Percentiles rank a stretch among this genome's conserved stretches.
Evolutionary conservation across 2,329 filamentous ascomycete species (phyloP).

Genomic region (Neonectria neomacrospora): DNA sequence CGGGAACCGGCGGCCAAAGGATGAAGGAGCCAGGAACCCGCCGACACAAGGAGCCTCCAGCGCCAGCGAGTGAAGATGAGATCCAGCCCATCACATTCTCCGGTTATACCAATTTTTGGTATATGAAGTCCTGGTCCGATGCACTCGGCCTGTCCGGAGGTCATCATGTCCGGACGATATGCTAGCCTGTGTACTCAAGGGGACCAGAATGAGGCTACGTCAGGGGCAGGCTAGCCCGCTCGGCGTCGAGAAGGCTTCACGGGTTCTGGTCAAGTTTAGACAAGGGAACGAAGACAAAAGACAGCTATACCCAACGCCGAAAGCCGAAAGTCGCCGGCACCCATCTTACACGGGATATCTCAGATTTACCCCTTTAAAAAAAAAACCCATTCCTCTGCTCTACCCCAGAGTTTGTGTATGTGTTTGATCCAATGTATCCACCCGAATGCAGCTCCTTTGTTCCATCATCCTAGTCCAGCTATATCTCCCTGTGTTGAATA

Average conservation of each 20-base stretch:
- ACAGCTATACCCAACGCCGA: conserved; percentile 41
- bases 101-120: background rate
- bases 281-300: conserved; percentile 17
- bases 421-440: conserved; percentile 30
- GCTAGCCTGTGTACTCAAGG: background rate
- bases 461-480: conserved; percentile 7
- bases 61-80: background rate
- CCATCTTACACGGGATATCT: conserved; percentile 36
- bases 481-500: conserved; percentile 20
- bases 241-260: conserved; percentile 12
- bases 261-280: conserved; percentile 5
- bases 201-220: background rate
- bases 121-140: background rate
- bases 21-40: background rate
- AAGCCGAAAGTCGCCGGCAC: conserved; percentile 34
- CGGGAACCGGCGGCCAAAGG: background rate
- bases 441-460: conserved; percentile 19
- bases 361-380: conserved; percentile 23
- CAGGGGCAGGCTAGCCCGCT: no score
- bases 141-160: background rate
- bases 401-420: conserved; percentile 23
- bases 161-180: background rate
- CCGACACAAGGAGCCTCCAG: background rate
- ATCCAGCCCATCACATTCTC: background rate
- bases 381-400: conserved; percentile 20